These are phyloP conservation scores for Gaertneriomyces semiglobifer DNA, from an alignment of 192 early-diverging fungal genomes.

Conservation along the genomic window DNA sequence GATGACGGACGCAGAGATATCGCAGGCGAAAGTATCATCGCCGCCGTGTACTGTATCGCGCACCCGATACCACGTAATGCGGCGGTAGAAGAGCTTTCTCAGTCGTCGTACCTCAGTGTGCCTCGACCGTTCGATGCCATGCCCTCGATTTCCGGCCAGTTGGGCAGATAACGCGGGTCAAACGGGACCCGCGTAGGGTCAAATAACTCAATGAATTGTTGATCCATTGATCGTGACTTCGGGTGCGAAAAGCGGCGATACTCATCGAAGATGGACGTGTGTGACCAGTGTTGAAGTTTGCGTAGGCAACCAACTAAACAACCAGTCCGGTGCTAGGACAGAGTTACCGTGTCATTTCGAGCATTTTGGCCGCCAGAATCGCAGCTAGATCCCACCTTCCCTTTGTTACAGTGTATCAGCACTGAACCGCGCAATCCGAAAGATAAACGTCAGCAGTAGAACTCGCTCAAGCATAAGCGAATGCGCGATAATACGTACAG, in stretches of 20 bases:
- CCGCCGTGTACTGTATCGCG: no score
- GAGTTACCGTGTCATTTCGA: neutral
- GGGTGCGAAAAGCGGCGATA: conserved; percentile 80
- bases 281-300: conserved; percentile 90
- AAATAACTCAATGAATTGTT: conserved; percentile 62
- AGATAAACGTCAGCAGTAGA: neutral
- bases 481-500: conserved; percentile 24
- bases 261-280: conserved; percentile 96
- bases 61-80: no score
- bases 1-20: no score
- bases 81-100: no score
- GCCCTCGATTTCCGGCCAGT: conserved; percentile 48
- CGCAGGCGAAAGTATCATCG: no score
- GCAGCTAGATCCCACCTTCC: conserved; percentile 54
- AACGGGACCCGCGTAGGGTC: conserved; percentile 42
- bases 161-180: conserved; percentile 43
- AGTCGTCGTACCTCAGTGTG: neutral
- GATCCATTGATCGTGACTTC: conserved; percentile 53
- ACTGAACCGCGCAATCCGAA: conserved; percentile 33
- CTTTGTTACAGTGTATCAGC: conserved; percentile 98
- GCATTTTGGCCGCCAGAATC: neutral
- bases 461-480: neutral
- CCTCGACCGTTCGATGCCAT: conserved; percentile 20
- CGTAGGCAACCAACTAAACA: conserved; percentile 95
- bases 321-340: conserved; percentile 81